Evolutionary conservation across 495 filamentous ascomycete genomes (phyloP).

Genomic region (Geoglossum glabrum): DNA sequence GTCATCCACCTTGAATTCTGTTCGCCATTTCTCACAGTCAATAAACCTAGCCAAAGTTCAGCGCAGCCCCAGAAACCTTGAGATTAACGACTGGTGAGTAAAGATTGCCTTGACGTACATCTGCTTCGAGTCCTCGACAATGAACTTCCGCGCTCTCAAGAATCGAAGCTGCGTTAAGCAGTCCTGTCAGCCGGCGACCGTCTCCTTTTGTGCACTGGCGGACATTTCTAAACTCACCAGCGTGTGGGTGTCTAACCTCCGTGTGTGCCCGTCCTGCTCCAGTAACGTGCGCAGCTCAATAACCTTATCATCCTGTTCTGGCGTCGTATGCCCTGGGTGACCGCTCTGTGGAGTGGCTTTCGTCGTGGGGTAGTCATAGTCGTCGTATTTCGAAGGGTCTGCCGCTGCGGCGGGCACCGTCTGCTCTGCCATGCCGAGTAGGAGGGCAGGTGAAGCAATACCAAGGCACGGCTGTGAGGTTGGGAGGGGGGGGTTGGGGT

Average conservation of each 20-base stretch:
- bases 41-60: conserved; percentile 46
- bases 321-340: conserved; percentile 76
- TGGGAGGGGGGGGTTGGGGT: no score
- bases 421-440: neutral
- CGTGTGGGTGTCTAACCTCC: conserved; percentile 77
- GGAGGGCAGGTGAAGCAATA: neutral
- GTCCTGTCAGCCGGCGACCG: conserved; percentile 2
- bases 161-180: conserved; percentile 46
- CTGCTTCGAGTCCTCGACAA: conserved; percentile 59
- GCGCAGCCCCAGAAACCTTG: conserved; percentile 4
- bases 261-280: conserved; percentile 63
- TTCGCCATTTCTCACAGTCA: conserved; percentile 78
- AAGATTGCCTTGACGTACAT: conserved; percentile 39
- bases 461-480: neutral
- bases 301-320: conserved; percentile 77
- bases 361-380: conserved; percentile 82
- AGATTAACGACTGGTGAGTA: neutral
- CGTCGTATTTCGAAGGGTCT: conserved; percentile 71
- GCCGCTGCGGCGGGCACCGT: conserved; percentile 26
- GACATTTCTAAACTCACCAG: conserved; percentile 31
- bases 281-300: conserved; percentile 65
- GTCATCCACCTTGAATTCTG: conserved; percentile 71
- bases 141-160: conserved; percentile 85
- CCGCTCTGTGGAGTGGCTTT: conserved; percentile 46
- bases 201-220: neutral